Base-by-base conservation (phyloP, 495 filamentous ascomycete genomes). In the Penicillium soppii region DNA sequence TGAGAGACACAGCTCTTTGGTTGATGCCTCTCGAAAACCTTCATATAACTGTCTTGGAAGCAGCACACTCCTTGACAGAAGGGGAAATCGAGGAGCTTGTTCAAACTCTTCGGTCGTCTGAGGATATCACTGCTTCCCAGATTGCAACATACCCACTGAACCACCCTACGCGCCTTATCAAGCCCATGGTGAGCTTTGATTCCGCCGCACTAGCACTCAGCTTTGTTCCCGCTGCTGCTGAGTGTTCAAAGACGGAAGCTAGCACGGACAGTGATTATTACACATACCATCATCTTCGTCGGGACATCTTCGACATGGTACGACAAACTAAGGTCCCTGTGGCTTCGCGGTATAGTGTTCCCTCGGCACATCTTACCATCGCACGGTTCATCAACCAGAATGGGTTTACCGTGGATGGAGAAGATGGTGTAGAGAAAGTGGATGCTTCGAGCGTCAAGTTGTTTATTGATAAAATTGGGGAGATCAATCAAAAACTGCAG, bases 251-350 rank as follows among this genome's bases (percentile, higher is more conserved):
- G 2, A 45, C 44, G 5, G 20, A 10, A 17, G 15, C 23, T 23
- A 35, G 17, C 1, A 26, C 30, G 2, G 55, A 68, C 16, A 70
- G 71, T 13, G 84, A 89, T 49, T 35, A 43, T 0, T 95, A 89
- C 66, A 88, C 87, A 6, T 96, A 92, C 62, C 91, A 95, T 61
- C 91, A 95, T 63, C 81, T 96, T 2, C 82, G 91, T 0, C 74
- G 86, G 3, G 88, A 94, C 64, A 59, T 91, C 3, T 90, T 83
- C 64, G 73, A 75, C 4, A 67, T 84, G 35, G 76, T 73, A 9
- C 67, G 70, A 32, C 68, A 68, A 2, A 72, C 78, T 0, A 81
- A 82, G 1, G 75, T 89, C 4, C 66, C 68, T 3, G 75, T 95
- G 13, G 80, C 70, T 21, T 87, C 84, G 27, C 76, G 91, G 33